Evolutionary conservation across 2,329 filamentous ascomycete genomes (phyloP).

Genomic region (Fusarium lateritium): DNA sequence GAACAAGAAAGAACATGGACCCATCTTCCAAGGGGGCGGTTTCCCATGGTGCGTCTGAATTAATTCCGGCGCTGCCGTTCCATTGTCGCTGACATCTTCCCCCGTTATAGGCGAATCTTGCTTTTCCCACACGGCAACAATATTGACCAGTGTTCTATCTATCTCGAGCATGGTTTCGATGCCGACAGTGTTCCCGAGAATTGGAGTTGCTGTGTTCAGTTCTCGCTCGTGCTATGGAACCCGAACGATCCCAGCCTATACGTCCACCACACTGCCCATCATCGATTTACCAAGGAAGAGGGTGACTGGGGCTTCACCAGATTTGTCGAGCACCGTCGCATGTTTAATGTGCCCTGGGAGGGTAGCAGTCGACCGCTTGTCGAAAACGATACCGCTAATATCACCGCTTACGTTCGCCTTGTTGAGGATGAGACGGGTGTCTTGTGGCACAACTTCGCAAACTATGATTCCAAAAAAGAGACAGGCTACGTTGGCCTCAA

Average conservation of each 20-base stretch:
- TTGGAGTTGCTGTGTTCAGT: constrained; percentile 98
- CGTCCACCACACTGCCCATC: constrained; percentile 86
- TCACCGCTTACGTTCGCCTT: constrained; percentile 86
- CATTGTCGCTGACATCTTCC: constrained; percentile 36
- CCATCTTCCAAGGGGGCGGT: constrained; percentile 87
- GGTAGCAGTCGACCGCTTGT: constrained; percentile 77
- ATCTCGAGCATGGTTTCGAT: constrained; percentile 94
- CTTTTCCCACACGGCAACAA: constrained; percentile 98
- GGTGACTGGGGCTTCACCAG: constrained; percentile 99
- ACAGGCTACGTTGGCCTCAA: constrained; percentile 97
- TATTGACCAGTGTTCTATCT: constrained; percentile 93
- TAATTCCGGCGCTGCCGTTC: constrained; percentile 49
- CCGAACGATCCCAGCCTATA: constrained; percentile 91
- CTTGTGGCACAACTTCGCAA: constrained; percentile 90
- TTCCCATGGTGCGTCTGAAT: constrained; percentile 78
- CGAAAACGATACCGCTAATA: constrained; percentile 82
- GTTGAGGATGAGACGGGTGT: constrained; percentile 91
- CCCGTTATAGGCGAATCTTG: constrained; percentile 80
- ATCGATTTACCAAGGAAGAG: constrained; percentile 96
- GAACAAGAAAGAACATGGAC: constrained; percentile 87
- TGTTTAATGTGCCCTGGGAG: constrained; percentile 86
- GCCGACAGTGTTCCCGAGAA: constrained; percentile 83
- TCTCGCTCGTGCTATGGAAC: constrained; percentile 94
- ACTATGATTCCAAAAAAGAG: constrained; percentile 99
- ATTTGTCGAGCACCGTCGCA: constrained; percentile 88